Evolutionary conservation across 768 basidiomycete species (phyloP).

Genomic region (Arthromyces matolae): DNA sequence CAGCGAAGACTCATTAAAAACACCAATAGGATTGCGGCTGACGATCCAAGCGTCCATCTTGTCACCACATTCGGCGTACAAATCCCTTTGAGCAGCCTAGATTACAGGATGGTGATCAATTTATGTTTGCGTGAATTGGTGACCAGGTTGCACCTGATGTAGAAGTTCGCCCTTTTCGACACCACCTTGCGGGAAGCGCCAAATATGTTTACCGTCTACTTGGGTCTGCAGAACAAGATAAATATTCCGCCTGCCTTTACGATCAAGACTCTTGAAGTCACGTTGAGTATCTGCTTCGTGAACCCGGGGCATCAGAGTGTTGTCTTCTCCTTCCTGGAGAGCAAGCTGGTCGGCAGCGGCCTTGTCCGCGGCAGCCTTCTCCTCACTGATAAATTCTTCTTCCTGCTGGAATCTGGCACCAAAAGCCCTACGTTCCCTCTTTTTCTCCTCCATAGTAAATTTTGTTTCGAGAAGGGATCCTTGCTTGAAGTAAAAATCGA

Average conservation of each 20-base stretch:
- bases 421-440: conserved; percentile 70
- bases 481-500: conserved; percentile 91
- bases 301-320: conserved; percentile 57
- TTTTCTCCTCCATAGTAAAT: conserved; percentile 72
- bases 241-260: conserved; percentile 80
- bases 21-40: conserved; percentile 83
- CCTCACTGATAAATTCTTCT: conserved; percentile 39
- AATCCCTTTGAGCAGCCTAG: conserved; percentile 71
- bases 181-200: conserved; percentile 79
- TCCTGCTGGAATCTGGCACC: conserved; percentile 55
- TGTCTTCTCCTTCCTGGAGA: conserved; percentile 56
- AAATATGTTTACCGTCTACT: conserved; percentile 48
- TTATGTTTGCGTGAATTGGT: too few species aligned
- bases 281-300: conserved; percentile 56
- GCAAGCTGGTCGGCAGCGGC: conserved; percentile 57
- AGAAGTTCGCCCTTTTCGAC: conserved; percentile 64
- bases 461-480: conserved; percentile 82
- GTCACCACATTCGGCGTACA: conserved; percentile 69
- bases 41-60: conserved; percentile 94
- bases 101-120: conserved; percentile 7
- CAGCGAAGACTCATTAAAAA: conserved; percentile 51
- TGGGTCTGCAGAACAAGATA: conserved; percentile 73
- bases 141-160: conserved; percentile 79
- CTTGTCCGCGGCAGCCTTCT: conserved; percentile 48
- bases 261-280: conserved; percentile 74